phyloP scores from a whole-genome alignment of 768 basidiomycete species.

The Phaffia australis region DNA sequence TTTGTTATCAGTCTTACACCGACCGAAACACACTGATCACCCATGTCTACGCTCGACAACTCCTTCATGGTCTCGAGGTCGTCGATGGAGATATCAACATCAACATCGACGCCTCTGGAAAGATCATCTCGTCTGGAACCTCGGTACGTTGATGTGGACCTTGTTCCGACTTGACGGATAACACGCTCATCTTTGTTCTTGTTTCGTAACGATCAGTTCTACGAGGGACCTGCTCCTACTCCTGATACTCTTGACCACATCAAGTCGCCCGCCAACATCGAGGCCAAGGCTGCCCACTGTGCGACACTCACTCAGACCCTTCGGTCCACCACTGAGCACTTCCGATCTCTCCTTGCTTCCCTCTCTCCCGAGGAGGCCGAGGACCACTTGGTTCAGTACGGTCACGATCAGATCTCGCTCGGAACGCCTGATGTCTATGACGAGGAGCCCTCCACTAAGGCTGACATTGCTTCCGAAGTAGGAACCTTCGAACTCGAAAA shows the following conservation, averaged over 20 bases:
- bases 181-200: not conserved
- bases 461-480: slow-evolving; percentile 26
- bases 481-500: slow-evolving; percentile 25
- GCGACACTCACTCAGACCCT: slow-evolving; percentile 27
- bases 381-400: slow-evolving; percentile 23
- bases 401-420: slow-evolving; percentile 22
- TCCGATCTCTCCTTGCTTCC: slow-evolving; percentile 13
- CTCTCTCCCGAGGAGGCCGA: slow-evolving; percentile 12
- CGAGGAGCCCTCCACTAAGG: slow-evolving; percentile 25
- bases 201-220: slow-evolving; percentile 11
- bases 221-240: slow-evolving; percentile 4
- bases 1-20: slow-evolving; percentile 48
- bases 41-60: slow-evolving; percentile 77
- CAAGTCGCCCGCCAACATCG: not conserved
- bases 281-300: slow-evolving; percentile 29
- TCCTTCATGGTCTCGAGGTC: slow-evolving; percentile 76
- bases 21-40: slow-evolving; percentile 75
- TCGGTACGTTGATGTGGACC: slow-evolving; percentile 39
- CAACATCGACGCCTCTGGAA: slow-evolving; percentile 68
- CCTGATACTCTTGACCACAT: not conserved
- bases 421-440: not conserved
- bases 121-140: slow-evolving; percentile 74
- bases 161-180: not conserved
- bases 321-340: slow-evolving; percentile 3
- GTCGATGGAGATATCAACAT: slow-evolving; percentile 85